Base-by-base conservation (phyloP, 306 rosid genomes). In the Vigna angularis region DNA sequence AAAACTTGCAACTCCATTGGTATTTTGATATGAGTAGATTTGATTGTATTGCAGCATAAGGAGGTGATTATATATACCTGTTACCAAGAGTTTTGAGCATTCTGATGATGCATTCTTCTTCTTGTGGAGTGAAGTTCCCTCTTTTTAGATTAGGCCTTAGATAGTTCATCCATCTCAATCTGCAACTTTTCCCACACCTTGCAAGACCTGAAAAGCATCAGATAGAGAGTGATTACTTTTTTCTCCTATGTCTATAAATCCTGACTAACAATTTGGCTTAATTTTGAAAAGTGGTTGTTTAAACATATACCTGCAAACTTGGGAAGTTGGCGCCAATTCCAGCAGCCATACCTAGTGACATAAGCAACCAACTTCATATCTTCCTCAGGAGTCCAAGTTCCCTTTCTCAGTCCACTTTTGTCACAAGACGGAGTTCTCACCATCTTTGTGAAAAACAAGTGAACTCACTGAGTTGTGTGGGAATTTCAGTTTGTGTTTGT, bases 311-410 rank as follows among this genome's bases (percentile, higher is more conserved):
- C 50, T 45, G 98, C 97, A 86, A 89, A 94, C 72, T 68, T 89
- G 66, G 98, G 98, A 4, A 91, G 90, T 71, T 91, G 97, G 12
- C 98, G 98, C 98, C 98, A 94, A 81, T 94, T 94, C 96, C 96
- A 91, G 62, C 80, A 73, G 40, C 98, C 98, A 72, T 94, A 91
- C 34, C 89, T 83, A 18, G 91, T 87, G 3, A 94, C 90, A 86
- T 91, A 94, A 75, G 96, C 98, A 71, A 73, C 81, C 49, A 94
- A 81, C 85, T 83, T 88, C 17, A 63, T 78, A 70, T 93, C 98
- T 84, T 93, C 98, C 47, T 93, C 98, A 0, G 90, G 86, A 13
- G 91, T 90, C 98, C 98, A 93, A 7, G 89, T 86, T 0, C 98
- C 98, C 70, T 91, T 93, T 82, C 82, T 93, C 70, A 87, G n/a